These are phyloP conservation scores for Fomitopsis pinicola DNA, from an alignment of 1,284 basidiomycete species.

Conservation along the genomic window DNA sequence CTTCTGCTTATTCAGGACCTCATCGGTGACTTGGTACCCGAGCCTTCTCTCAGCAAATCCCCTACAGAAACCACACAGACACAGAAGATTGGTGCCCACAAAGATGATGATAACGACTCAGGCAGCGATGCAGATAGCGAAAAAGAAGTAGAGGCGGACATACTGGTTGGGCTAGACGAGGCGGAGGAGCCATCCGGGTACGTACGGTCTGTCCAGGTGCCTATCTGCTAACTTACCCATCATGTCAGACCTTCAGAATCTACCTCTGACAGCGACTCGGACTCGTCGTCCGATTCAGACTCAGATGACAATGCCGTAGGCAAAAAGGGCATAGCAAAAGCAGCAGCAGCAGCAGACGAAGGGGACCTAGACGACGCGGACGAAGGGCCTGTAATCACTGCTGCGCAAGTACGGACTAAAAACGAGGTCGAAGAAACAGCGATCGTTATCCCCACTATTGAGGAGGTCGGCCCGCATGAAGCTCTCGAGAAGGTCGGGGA, in stretches of 20 bases:
- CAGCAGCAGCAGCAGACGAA: slow-evolving; percentile 23
- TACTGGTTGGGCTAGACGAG: slow-evolving; percentile 34
- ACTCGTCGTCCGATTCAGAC: slow-evolving; percentile 40
- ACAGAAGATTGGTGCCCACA: slow-evolving; percentile 8
- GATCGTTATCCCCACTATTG: slow-evolving; percentile 51
- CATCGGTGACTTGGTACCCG: slow-evolving; percentile 35
- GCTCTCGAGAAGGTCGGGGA: slow-evolving; percentile 69
- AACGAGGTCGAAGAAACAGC: slow-evolving; percentile 54
- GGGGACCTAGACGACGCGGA: slow-evolving; percentile 44
- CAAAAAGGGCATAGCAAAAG: slow-evolving; percentile 12
- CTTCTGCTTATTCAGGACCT: slow-evolving; percentile 66
- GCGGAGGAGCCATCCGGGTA: slow-evolving; percentile 13
- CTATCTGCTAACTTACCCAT: background rate
- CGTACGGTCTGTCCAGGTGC: background rate
- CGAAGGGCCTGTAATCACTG: slow-evolving; percentile 36
- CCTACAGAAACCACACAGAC: background rate
- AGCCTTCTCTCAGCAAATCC: slow-evolving; percentile 9
- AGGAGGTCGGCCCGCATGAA: slow-evolving; percentile 54
- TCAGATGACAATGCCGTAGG: slow-evolving; percentile 32
- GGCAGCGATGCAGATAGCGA: slow-evolving; percentile 45
- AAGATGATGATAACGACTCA: slow-evolving; percentile 29
- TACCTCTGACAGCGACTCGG: slow-evolving; percentile 30
- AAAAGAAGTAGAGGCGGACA: slow-evolving; percentile 62
- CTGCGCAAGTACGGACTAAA: slow-evolving; percentile 53
- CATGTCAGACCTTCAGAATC: slow-evolving; percentile 15